Conservation (phyloP, 768 basidiomycete genomes). For the Crepidotus variabilis region DNA sequence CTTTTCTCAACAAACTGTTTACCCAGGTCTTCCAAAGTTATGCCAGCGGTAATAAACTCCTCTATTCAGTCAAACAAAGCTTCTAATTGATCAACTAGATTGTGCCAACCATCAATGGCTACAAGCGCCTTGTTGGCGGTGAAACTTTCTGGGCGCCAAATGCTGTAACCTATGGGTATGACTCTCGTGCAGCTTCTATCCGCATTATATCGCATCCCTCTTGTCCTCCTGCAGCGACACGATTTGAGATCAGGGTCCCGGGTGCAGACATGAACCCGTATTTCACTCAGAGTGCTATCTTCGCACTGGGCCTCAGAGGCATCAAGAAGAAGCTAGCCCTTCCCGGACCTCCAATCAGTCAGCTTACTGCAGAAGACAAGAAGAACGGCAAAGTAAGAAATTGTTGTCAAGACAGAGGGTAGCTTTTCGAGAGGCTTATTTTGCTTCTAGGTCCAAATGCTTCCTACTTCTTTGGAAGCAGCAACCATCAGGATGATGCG, state of each 20-base stretch:
- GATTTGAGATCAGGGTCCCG: slow-evolving; percentile 91
- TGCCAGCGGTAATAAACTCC: slow-evolving; percentile 64
- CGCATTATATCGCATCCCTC: slow-evolving; percentile 92
- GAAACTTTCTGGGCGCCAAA: slow-evolving; percentile 96
- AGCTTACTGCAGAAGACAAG: slow-evolving; percentile 52
- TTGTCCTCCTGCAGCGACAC: slow-evolving; percentile 74
- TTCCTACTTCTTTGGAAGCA: slow-evolving; percentile 74
- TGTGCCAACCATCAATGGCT: slow-evolving; percentile 92
- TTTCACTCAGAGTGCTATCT: slow-evolving; percentile 84
- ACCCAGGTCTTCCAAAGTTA: slow-evolving; percentile 38
- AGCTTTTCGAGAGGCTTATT: slow-evolving; percentile 9
- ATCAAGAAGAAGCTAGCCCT: slow-evolving; percentile 74
- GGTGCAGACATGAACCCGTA: slow-evolving; percentile 98
- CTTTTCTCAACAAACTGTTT: background rate
- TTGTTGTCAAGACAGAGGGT: background rate
- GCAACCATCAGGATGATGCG: slow-evolving; percentile 83
- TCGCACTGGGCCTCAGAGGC: slow-evolving; percentile 82
- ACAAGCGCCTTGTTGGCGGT: slow-evolving; percentile 93
- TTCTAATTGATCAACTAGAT: slow-evolving; percentile 36
- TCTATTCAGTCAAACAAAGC: background rate
- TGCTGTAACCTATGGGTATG: slow-evolving; percentile 91
- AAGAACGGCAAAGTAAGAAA: slow-evolving; percentile 47
- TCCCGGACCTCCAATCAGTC: slow-evolving; percentile 65
- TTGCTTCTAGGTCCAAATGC: slow-evolving; percentile 54
- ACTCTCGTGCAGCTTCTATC: slow-evolving; percentile 89